A percentile compares a stretch with the other conserved stretches of the same genome.
Evolutionary conservation across 169 alveolate species (phyloP).

Genomic region (Plasmodium vivax): DNA sequence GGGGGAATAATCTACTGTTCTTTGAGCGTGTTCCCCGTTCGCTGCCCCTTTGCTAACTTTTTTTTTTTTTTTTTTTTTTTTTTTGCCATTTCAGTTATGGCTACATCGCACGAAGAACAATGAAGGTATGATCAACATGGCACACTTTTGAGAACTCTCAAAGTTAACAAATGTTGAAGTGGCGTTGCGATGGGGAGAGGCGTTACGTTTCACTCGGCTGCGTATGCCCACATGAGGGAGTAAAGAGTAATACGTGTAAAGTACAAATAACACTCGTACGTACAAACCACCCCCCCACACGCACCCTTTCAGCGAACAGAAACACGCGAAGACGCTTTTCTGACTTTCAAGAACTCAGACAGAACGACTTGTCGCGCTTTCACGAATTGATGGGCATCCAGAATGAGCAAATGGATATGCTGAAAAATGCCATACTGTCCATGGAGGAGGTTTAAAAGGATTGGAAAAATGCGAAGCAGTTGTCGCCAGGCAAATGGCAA

Average conservation of each 20-base stretch:
- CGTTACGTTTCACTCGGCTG: neutral
- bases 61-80: conserved; percentile 1
- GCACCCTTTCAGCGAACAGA: conserved; percentile 29
- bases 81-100: conserved; percentile 19
- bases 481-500: neutral
- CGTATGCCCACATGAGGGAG: neutral
- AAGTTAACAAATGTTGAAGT: neutral
- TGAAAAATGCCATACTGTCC: conserved; percentile 18
- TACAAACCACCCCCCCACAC: neutral
- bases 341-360: conserved; percentile 67
- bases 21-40: neutral
- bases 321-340: conserved; percentile 37
- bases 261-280: neutral
- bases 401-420: conserved; percentile 50
- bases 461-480: neutral
- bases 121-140: conserved; percentile 18
- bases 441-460: neutral
- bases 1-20: neutral
- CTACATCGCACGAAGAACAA: conserved; percentile 25
- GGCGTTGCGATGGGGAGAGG: neutral
- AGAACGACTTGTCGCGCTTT: conserved; percentile 44
- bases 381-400: conserved; percentile 63
- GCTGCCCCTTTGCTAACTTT: neutral
- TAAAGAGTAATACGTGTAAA: too few species aligned
- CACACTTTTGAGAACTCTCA: neutral